Evolutionary conservation across 1,284 basidiomycete species (phyloP), one percentile per base, ranked within the genome.

Genomic region (Xerocomus cyaneibrunnescens): DNA sequence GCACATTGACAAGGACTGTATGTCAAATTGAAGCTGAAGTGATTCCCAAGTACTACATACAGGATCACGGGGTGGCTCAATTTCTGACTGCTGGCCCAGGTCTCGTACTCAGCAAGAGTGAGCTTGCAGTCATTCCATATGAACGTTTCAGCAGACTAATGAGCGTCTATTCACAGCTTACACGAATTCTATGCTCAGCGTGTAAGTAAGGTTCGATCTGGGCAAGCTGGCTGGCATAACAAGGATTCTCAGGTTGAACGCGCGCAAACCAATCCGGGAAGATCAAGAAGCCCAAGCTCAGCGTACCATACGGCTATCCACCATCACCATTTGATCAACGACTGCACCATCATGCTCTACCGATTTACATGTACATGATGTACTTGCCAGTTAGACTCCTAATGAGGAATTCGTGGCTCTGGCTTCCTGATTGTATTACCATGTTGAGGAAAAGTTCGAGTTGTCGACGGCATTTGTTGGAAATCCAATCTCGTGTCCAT

Each of bases 161-260:
- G 22, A 12, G 8, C 21, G 2, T n/a, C 27, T 32, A 9, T 23
- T n/a, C 14, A 36, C 47, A 65, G 62, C 55, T 32, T 67, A 59
- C 14, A 12, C 45, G 36, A 63, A 67, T 36, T 67, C 58, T 14
- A 65, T 67, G 58, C 38, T 64, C 5, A 44, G 54, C 12, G 60
- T 62, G 60, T 62, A 51, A 45, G 62, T 23, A 12, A 12, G 30
- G 25, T 45, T 19, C 7, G n/a, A 23, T 44, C 12, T 9, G 14
- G 30, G 5, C 0, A 12, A 14, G 22, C 37, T n/a, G 21, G 27
- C 16, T 17, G 23, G 16, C 8, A n/a, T 60, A 9, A 60, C 39
- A 5, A 6, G 25, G 5, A 2, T n/a, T 39, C 9, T 5, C 7
- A 62, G 56, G 23, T 13, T 64, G 28, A 61, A 64, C 25, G 54